Percentiles rank a stretch among this genome's conserved stretches.
These are phyloP conservation scores for Raddia distichophylla DNA, from an alignment of 176 grass and related monocot genomes.

Conservation along the genomic window DNA sequence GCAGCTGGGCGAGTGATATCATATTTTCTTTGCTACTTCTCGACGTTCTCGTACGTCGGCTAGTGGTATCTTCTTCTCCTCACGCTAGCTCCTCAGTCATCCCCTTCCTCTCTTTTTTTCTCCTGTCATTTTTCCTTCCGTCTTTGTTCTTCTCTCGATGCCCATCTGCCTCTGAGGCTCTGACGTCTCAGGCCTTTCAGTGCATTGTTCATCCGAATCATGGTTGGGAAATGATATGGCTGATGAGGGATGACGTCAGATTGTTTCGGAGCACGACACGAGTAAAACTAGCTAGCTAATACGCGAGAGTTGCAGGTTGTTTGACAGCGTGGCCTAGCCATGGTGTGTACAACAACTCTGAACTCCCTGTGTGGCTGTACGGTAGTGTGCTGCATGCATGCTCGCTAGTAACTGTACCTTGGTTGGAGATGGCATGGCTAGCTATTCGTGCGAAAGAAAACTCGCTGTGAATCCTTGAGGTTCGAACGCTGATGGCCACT, in stretches of 20 bases:
- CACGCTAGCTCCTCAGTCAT: too few relatives aligned
- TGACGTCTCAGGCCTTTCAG: background rate
- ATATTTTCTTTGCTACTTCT: slow-evolving; percentile 8
- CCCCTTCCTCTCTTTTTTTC: background rate
- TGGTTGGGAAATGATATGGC: background rate
- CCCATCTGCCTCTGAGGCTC: background rate
- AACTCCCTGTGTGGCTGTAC: background rate
- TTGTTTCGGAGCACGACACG: background rate
- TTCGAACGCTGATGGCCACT: background rate
- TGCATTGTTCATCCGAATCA: background rate
- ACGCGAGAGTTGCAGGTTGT: background rate
- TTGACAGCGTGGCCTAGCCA: background rate
- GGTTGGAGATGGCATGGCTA: background rate
- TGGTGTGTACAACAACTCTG: too few relatives aligned
- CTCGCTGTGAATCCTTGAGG: background rate
- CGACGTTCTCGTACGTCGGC: background rate
- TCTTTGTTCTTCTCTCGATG: background rate
- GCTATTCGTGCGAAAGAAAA: background rate
- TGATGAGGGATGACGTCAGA: background rate
- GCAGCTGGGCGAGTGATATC: background rate
- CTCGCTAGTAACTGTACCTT: background rate
- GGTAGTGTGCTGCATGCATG: too few relatives aligned
- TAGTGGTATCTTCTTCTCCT: background rate
- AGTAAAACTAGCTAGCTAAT: slow-evolving; percentile 1
- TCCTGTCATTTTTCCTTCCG: slow-evolving; percentile 25